A percentile compares a stretch with the other conserved stretches of the same genome.
Conservation (phyloP, 768 basidiomycete genomes). For the Mycena epipterygia region DNA sequence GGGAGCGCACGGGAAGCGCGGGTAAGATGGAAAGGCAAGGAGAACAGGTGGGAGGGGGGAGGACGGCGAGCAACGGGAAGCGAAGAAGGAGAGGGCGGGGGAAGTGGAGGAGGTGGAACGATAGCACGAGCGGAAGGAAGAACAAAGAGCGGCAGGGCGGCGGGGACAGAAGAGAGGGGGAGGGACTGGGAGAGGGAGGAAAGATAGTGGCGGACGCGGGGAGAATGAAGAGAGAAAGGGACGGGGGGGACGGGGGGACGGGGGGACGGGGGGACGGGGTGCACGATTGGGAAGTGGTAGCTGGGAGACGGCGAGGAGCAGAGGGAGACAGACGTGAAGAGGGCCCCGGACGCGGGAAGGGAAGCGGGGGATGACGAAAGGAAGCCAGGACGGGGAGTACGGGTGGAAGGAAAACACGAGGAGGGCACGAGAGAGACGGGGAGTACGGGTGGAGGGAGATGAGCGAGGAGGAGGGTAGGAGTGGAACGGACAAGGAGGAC, state of each 20-base stretch:
- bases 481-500: not conserved
- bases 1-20: no score
- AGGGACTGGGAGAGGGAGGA: slow-evolving; percentile 11
- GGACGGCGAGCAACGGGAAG: no score
- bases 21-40: no score
- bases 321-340: slow-evolving; percentile 47
- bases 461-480: not conserved
- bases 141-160: no score
- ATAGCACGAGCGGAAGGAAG: not conserved
- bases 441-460: not conserved
- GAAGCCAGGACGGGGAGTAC: no score
- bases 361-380: not conserved
- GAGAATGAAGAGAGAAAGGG: slow-evolving; percentile 3
- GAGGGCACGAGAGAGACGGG: not conserved
- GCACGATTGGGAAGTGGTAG: not conserved
- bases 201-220: not conserved
- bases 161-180: not conserved
- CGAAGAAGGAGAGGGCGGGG: no score
- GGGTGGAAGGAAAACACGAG: not conserved
- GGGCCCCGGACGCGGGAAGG: slow-evolving; percentile 77
- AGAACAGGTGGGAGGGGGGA: no score
- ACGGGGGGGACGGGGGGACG: not conserved
- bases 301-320: not conserved
- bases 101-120: not conserved
- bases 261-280: not conserved